These are phyloP conservation scores for Podospora fimiseda DNA, from an alignment of 495 filamentous ascomycete genomes.

Conservation along the genomic window DNA sequence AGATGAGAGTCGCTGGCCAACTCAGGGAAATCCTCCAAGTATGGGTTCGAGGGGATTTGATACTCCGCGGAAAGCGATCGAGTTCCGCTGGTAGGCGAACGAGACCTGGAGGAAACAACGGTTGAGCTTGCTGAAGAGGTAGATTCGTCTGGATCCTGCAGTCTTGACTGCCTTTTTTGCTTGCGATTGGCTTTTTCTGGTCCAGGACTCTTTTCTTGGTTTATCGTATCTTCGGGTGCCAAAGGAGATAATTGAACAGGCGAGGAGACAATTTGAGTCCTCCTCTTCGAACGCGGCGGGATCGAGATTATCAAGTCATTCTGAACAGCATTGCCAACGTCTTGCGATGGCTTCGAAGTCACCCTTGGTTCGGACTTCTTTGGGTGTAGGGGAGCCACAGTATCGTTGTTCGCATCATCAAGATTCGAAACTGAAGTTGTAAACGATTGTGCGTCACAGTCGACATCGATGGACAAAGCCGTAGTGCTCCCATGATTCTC, in stretches of 20 bases:
- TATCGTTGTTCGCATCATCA: slow-evolving; percentile 6
- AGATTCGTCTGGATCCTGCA: not conserved
- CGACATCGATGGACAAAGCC: slow-evolving; percentile 30
- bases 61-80: not conserved
- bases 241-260: not conserved
- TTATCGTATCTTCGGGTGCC: not conserved
- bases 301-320: slow-evolving; percentile 4
- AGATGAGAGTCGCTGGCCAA: not conserved
- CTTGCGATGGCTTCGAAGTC: too few species aligned
- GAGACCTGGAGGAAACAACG: not conserved
- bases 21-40: slow-evolving; percentile 7
- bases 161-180: not conserved
- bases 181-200: not conserved
- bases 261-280: not conserved
- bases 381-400: too few species aligned
- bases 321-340: too few species aligned
- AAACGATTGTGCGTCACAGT: slow-evolving; percentile 27
- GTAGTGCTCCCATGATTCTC: slow-evolving; percentile 34
- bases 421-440: slow-evolving; percentile 16
- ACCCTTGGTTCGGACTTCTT: too few species aligned
- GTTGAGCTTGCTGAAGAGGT: slow-evolving; percentile 1
- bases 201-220: not conserved
- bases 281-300: slow-evolving; percentile 23
- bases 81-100: not conserved
- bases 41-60: slow-evolving; percentile 6